phyloP scores from a whole-genome alignment of 1,284 basidiomycete genomes.

The Sporisorium iseilematis-ciliati region DNA sequence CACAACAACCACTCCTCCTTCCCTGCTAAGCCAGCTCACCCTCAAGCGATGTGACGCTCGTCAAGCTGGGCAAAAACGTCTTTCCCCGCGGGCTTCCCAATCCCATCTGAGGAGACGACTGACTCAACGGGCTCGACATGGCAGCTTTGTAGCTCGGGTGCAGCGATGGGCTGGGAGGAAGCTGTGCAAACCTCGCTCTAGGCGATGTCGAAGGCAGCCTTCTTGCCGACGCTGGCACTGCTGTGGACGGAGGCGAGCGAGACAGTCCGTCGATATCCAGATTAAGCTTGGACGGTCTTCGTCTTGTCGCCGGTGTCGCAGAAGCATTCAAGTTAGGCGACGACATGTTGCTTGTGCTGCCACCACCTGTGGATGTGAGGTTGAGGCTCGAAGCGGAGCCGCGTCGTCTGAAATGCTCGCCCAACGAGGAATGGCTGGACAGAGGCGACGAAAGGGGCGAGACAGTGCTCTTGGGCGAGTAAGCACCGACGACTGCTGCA shows the following conservation, averaged over 20 bases:
- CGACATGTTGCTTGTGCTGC: conserved; percentile 16
- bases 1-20: neutral
- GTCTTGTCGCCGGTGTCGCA: conserved; percentile 1
- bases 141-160: conserved; percentile 37
- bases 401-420: conserved; percentile 22
- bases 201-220: conserved; percentile 29
- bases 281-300: conserved; percentile 23
- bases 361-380: conserved; percentile 13
- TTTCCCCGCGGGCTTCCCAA: conserved; percentile 31
- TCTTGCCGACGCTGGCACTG: conserved; percentile 3
- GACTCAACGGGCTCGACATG: conserved; percentile 22
- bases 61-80: conserved; percentile 13
- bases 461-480: conserved; percentile 18
- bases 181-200: conserved; percentile 27
- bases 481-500: neutral
- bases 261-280: conserved; percentile 24
- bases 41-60: conserved; percentile 31
- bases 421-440: conserved; percentile 31
- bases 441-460: conserved; percentile 29
- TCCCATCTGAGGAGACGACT: conserved; percentile 28
- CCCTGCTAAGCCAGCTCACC: conserved; percentile 13
- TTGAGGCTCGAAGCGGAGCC: conserved; percentile 27
- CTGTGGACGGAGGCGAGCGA: conserved; percentile 20
- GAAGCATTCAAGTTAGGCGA: conserved; percentile 22
- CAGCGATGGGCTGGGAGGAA: conserved; percentile 31